Evolutionary conservation across 768 basidiomycete species (phyloP), one percentile per base, ranked within the genome.

Genomic region (Tylopilus balloui): DNA sequence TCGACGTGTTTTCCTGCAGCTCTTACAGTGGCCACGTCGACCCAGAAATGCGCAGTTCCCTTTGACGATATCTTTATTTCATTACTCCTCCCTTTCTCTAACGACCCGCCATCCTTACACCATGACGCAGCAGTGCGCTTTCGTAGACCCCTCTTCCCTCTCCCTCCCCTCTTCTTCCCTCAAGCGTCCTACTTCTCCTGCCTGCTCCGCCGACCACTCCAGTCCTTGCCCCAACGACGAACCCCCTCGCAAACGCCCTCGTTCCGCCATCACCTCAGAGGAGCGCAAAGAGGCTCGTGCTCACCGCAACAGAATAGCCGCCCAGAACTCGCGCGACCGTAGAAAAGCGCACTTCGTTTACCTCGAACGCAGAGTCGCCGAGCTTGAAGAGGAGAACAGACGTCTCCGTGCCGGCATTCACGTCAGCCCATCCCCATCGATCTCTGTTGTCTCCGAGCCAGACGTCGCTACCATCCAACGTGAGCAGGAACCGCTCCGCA

Each of bases 221-320:
- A 54, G 43, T 9, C 38, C 46, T 8, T 6, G 0, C 9, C 19
- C 56, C 10, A 12, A 66, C 15, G 52, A 71, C 9, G 75, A 76
- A 25, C 79, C 84, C 13, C 78, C 87, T 24, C 84, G 88, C 57
- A 92, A 92, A 64, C 87, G 89, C 24, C 66, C 80, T 28, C 84
- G 89, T 59, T 76, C 83, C 8, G 77, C 78, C 10, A 40, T 76
- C 21, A 73, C 80, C 6, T 72, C 84, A 0, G 89, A 91, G 53
- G 88, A 91, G 61, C 86, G 88, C 68, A 88, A 81, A 59, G 90
- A 92, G 65, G 89, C 88, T 41, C 78, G 92, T 55, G 91, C 88
- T 14, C 89, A 92, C 70, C 83, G 92, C 48, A 95, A 95, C 70
- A 80, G 92, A 43, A 90, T 94, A 66, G 92, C 92, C 2, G 92